These are phyloP conservation scores for Megacollybia platyphylla DNA, from an alignment of 1,284 basidiomycete species.

Conservation along the genomic window DNA sequence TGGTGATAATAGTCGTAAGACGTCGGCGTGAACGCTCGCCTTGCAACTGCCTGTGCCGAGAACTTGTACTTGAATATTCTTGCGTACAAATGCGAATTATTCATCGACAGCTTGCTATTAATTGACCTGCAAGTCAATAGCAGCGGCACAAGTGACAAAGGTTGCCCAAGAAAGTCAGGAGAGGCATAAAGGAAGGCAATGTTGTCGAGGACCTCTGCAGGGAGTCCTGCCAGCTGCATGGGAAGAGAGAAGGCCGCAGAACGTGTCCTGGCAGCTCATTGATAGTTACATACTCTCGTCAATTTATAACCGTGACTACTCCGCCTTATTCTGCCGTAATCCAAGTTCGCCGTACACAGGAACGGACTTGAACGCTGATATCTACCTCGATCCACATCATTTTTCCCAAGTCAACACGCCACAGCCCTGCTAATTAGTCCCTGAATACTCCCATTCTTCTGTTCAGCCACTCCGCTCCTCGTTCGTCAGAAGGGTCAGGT, in stretches of 20 bases:
- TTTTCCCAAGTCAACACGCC: too few relatives aligned
- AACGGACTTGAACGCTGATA: too few relatives aligned
- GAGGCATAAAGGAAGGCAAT: conserved; percentile 38
- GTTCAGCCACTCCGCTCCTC: conserved; percentile 11
- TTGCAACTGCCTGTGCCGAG: conserved; percentile 36
- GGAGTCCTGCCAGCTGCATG: conserved; percentile 23
- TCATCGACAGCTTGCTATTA: conserved; percentile 22
- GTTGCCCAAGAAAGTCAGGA: conserved; percentile 25
- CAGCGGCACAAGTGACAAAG: conserved; percentile 30
- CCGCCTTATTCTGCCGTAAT: too few relatives aligned
- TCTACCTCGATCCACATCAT: too few relatives aligned
- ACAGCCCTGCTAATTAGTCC: not conserved
- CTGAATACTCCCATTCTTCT: not conserved
- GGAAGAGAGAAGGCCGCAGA: too few relatives aligned
- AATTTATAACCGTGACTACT: too few relatives aligned
- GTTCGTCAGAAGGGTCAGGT: conserved; percentile 13
- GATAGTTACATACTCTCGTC: too few relatives aligned
- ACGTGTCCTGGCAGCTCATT: too few relatives aligned
- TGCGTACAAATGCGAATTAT: conserved; percentile 38
- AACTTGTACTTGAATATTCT: conserved; percentile 49
- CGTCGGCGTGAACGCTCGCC: conserved; percentile 34
- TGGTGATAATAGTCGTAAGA: conserved; percentile 28
- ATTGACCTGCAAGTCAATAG: conserved; percentile 34
- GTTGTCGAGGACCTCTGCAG: conserved; percentile 43
- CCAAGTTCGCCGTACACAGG: too few relatives aligned